Percentiles rank a stretch among this genome's conserved stretches.
Conservation (phyloP, 352 stramenopile species). For the Aphanomyces invadans region DNA sequence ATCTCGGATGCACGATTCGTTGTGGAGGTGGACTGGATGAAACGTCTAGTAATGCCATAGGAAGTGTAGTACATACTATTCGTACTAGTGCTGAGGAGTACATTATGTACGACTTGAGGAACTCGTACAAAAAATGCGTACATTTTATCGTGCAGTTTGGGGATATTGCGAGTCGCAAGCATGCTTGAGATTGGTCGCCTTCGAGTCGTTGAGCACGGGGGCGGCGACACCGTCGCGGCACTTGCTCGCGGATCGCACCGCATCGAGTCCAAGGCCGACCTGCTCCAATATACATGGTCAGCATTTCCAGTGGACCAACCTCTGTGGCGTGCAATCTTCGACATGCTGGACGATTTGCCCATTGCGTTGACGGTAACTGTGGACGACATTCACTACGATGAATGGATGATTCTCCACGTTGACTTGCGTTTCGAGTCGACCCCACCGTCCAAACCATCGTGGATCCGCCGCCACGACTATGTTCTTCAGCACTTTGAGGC, state of each 20-base stretch:
- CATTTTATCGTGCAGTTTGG: background rate
- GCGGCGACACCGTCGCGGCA: background rate
- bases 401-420: background rate
- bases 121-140: too few species aligned
- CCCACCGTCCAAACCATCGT: background rate
- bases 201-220: background rate
- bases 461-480: constrained; percentile 10
- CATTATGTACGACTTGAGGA: too few species aligned
- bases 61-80: too few species aligned
- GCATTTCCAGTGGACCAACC: background rate
- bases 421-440: background rate
- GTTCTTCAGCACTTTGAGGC: constrained; percentile 18
- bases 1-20: too few species aligned
- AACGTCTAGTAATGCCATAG: too few species aligned
- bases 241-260: background rate
- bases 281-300: background rate
- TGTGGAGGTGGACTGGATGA: too few species aligned
- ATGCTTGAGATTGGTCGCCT: background rate
- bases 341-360: background rate
- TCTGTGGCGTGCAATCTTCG: constrained; percentile 4
- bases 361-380: background rate
- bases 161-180: background rate
- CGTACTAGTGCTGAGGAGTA: too few species aligned
- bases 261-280: background rate
- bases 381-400: background rate